phyloP scores from a whole-genome alignment of 2,329 filamentous ascomycete genomes.

The Coniochaeta hoffmannii region DNA sequence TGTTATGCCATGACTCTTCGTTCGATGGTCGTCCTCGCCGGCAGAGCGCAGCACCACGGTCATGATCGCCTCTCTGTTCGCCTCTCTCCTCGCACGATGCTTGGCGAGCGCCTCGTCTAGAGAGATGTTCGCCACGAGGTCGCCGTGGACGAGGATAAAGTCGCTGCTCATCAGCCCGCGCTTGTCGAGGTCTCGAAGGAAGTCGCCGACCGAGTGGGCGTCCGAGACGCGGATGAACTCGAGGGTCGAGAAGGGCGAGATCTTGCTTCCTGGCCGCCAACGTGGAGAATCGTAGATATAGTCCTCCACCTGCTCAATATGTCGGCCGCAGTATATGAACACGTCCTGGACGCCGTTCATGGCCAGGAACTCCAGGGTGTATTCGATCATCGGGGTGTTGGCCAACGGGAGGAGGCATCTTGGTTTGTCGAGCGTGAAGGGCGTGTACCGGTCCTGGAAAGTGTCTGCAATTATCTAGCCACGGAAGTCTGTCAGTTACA shows the following conservation, averaged over 20 bases:
- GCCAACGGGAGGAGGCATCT: conserved; percentile 89
- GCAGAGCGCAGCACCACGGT: conserved; percentile 83
- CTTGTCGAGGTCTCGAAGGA: conserved; percentile 86
- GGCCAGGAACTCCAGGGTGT: conserved; percentile 92
- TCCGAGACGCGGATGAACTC: conserved; percentile 79
- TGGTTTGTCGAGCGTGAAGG: conserved; percentile 82
- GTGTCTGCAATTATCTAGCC: conserved; percentile 80
- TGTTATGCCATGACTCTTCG: conserved; percentile 66
- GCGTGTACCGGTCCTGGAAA: conserved; percentile 85
- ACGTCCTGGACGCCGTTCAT: conserved; percentile 94
- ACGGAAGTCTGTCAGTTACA: conserved; percentile 10
- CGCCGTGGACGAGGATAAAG: conserved; percentile 87
- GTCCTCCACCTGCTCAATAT: conserved; percentile 78
- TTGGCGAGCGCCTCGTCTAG: conserved; percentile 72
- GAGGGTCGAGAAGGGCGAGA: conserved; percentile 65
- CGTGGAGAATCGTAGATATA: conserved; percentile 71
- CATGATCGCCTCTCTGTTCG: conserved; percentile 95
- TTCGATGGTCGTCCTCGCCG: conserved; percentile 61
- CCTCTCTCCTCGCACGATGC: conserved; percentile 72
- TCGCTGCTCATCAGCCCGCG: conserved; percentile 80
- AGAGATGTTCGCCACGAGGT: conserved; percentile 82
- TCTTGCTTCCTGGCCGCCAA: conserved; percentile 54
- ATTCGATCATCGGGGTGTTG: conserved; percentile 93
- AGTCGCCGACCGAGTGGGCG: conserved; percentile 83
- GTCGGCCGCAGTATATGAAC: conserved; percentile 83